Conservation (phyloP, 768 basidiomycete genomes). For the Leccinum subgranulosum region DNA sequence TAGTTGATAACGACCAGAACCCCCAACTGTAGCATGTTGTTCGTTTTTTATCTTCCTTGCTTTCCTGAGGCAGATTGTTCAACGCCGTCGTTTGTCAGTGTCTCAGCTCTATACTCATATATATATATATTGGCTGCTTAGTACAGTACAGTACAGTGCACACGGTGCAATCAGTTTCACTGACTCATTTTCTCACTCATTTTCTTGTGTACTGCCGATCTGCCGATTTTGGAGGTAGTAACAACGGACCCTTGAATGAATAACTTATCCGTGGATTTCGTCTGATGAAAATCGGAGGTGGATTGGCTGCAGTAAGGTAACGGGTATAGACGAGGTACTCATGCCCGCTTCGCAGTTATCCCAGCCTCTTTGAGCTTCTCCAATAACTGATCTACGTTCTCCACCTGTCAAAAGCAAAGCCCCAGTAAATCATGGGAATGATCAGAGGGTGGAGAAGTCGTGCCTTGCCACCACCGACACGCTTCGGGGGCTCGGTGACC, state of each 20-base stretch:
- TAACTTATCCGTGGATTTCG: slow-evolving; percentile 8
- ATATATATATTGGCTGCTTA: slow-evolving; percentile 22
- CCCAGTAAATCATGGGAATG: not conserved
- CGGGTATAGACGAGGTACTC: slow-evolving; percentile 7
- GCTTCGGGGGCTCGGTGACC: slow-evolving; percentile 85
- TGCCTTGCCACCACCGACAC: slow-evolving; percentile 90
- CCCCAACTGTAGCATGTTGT: slow-evolving; percentile 28
- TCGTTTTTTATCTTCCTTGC: slow-evolving; percentile 7
- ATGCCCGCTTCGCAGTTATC: slow-evolving; percentile 31
- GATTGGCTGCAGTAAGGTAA: slow-evolving; percentile 1
- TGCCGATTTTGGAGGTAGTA: not conserved
- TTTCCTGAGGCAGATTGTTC: slow-evolving; percentile 6
- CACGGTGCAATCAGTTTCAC: slow-evolving; percentile 9
- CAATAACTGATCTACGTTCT: slow-evolving; percentile 84
- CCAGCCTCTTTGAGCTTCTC: slow-evolving; percentile 89
- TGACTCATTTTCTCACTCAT: not conserved
- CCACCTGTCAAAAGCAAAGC: slow-evolving; percentile 45
- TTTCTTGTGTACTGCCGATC: slow-evolving; percentile 13
- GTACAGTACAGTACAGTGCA: slow-evolving; percentile 11
- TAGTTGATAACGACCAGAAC: slow-evolving; percentile 2
- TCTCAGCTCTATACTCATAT: slow-evolving; percentile 15
- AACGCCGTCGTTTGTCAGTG: slow-evolving; percentile 5
- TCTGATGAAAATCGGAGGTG: not conserved
- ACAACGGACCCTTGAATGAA: slow-evolving; percentile 16
- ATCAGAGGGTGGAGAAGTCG: slow-evolving; percentile 8